Evolutionary conservation across 352 stramenopile species (phyloP), one percentile per base, ranked within the genome.

Genomic region (Saprolegnia diclina): DNA sequence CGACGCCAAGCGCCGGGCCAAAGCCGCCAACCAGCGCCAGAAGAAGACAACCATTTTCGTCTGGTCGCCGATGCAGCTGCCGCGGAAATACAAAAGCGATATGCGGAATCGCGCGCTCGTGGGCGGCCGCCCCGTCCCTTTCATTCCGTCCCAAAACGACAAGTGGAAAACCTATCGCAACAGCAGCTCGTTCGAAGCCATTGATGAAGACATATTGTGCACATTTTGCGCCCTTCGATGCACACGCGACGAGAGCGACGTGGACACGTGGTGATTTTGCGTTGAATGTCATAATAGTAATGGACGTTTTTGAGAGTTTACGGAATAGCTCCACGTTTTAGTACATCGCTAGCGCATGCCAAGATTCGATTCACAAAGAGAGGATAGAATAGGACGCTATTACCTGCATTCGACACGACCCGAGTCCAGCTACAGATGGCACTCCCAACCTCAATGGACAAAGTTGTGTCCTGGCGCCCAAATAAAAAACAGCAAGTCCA

Each of bases 131-230:
- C 24, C 24, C 16, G 52, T 59, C 11, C 52, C 52, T 2, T 59
- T 59, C 35, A 42, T 35, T 59, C 52, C 52, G 19, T 14, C 35
- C 35, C 52, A 59, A 3, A 59, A 26, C 35, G 35, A 35, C 13
- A 35, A 40, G 35, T 59, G 52, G 52, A 59, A 59, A 9, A 24
- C 11, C 3, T 11, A 59, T 9, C 52, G 52, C 19, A 24, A 26
- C 3, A 59, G 24, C 24, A 42, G 24, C 24, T 59, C 24, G 24
- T 59, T 59, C 35, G 52, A 59, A 40, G 35, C 52, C n/a, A 59
- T 59, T 40, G 24, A 59, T 9, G 52, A 59, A 40, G 52, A 59
- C 35, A 24, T 48, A 4, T 10, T 48, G 42, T 48, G 42, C 18
- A 48, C 42, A 1, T 48, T 48, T 48, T 48, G 42, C 42, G 42